These are phyloP conservation scores for Solanum clarkiae DNA, from an alignment of 257 asterid genomes.

Conservation along the genomic window DNA sequence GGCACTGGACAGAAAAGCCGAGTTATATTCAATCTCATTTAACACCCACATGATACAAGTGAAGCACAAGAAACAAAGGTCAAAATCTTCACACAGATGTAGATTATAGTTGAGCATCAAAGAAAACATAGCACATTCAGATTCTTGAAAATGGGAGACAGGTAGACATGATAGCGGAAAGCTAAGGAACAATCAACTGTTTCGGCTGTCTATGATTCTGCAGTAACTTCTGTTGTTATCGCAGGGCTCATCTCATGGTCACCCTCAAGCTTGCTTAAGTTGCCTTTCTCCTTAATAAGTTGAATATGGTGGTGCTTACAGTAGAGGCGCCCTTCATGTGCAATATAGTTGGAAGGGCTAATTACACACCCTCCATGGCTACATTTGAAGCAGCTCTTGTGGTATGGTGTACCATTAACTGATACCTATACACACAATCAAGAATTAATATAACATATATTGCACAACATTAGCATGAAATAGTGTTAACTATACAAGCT, in stretches of 20 bases:
- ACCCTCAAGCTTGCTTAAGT: slow-evolving; percentile 93
- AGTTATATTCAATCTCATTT: not conserved
- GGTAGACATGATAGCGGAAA: not conserved
- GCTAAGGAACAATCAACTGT: not conserved
- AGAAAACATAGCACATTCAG: not conserved
- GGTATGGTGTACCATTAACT: slow-evolving; percentile 80
- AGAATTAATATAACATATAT: not conserved
- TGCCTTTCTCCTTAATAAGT: slow-evolving; percentile 97
- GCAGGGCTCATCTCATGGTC: slow-evolving; percentile 30
- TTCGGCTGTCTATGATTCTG: slow-evolving; percentile 6
- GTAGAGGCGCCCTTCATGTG: slow-evolving; percentile 87
- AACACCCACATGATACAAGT: not conserved
- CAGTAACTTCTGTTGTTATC: slow-evolving; percentile 11
- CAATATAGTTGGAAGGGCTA: slow-evolving; percentile 90
- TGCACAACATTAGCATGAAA: not conserved
- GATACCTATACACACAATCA: slow-evolving; percentile 42
- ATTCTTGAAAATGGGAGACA: not conserved
- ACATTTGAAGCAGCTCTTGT: slow-evolving; percentile 88
- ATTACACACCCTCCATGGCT: slow-evolving; percentile 93
- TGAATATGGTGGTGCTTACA: slow-evolving; percentile 97
- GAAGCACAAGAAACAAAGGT: not conserved
- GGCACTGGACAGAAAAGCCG: not conserved
- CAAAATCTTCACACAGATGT: not conserved
- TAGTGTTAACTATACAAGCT: not conserved
- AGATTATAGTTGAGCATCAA: not conserved